A percentile compares a stretch with the other conserved stretches of the same genome.
These are phyloP conservation scores for Arthrobotrys entomopaga DNA, from an alignment of 2,329 filamentous ascomycete genomes.

Conservation along the genomic window DNA sequence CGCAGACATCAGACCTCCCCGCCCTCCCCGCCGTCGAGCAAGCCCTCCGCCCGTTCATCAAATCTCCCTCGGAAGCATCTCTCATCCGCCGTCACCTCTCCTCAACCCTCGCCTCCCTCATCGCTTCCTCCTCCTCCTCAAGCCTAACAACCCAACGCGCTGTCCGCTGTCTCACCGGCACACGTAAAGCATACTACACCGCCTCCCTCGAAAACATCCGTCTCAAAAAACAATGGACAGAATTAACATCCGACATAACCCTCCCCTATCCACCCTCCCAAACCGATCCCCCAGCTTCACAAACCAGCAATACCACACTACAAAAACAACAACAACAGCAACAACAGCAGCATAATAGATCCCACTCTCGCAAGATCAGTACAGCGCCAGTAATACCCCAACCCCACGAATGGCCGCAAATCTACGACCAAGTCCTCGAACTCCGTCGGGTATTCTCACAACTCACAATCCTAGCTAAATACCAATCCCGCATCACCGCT, in stretches of 20 bases:
- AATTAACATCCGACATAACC: constrained; percentile 33
- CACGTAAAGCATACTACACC: constrained; percentile 49
- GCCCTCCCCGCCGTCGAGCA: constrained; percentile 49
- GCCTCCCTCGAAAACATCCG: constrained; percentile 47
- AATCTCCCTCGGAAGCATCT: constrained; percentile 30
- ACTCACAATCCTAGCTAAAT: constrained; percentile 43
- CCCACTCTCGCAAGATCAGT: constrained; percentile 16
- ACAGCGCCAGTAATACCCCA: neutral
- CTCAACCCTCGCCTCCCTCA: constrained; percentile 39
- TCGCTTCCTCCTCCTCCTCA: constrained; percentile 34
- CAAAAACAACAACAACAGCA: too few relatives aligned
- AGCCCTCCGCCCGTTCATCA: constrained; percentile 45
- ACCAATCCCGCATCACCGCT: constrained; percentile 43
- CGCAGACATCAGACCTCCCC: constrained; percentile 26
- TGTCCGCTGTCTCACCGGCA: constrained; percentile 41
- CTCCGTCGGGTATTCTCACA: constrained; percentile 41
- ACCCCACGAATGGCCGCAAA: constrained; percentile 31
- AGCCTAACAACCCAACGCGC: constrained; percentile 49
- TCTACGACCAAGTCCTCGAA: constrained; percentile 47
- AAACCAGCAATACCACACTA: neutral
- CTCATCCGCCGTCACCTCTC: constrained; percentile 42
- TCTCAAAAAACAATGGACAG: constrained; percentile 50
- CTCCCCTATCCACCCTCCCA: constrained; percentile 14
- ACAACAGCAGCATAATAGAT: neutral
- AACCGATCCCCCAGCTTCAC: constrained; percentile 1